Evolutionary conservation across 164 flowering plant species (phyloP).

Genomic region (Stephania yunnanensis): DNA sequence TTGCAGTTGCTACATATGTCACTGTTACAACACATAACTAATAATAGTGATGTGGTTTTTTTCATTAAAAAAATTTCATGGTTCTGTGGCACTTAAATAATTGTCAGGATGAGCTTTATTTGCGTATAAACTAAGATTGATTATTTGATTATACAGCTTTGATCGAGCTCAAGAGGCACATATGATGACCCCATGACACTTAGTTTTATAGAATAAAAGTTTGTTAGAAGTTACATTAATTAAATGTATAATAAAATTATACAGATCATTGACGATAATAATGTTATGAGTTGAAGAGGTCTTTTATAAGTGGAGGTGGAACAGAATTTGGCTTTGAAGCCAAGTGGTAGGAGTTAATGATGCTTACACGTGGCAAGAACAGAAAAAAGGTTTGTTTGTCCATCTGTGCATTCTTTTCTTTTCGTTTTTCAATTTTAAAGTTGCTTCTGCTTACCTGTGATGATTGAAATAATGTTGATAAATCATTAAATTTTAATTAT

Average conservation of each 20-base stretch:
- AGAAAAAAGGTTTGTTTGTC: neutral
- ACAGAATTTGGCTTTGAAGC: neutral
- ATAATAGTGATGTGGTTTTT: no score
- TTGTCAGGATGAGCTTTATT: neutral
- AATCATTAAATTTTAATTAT: no score
- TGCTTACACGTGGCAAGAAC: neutral
- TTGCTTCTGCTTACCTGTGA: neutral
- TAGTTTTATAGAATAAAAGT: neutral
- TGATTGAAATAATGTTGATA: neutral
- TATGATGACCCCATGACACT: neutral
- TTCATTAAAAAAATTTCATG: neutral
- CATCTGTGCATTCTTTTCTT: neutral
- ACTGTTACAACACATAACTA: no score
- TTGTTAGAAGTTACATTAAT: neutral
- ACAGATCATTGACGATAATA: neutral
- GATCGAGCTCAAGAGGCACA: neutral
- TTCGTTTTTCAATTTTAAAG: neutral
- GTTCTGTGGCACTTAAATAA: neutral
- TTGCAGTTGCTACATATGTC: no score
- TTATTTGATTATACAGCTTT: neutral
- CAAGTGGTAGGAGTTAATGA: neutral
- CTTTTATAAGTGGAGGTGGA: neutral
- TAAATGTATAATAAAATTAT: neutral
- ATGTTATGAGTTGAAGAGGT: neutral
- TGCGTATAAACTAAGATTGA: neutral